A percentile compares a stretch with the other conserved stretches of the same genome.
These are phyloP conservation scores for Epichloe gansuensis DNA, from an alignment of 2,329 filamentous ascomycete species.

Conservation along the genomic window DNA sequence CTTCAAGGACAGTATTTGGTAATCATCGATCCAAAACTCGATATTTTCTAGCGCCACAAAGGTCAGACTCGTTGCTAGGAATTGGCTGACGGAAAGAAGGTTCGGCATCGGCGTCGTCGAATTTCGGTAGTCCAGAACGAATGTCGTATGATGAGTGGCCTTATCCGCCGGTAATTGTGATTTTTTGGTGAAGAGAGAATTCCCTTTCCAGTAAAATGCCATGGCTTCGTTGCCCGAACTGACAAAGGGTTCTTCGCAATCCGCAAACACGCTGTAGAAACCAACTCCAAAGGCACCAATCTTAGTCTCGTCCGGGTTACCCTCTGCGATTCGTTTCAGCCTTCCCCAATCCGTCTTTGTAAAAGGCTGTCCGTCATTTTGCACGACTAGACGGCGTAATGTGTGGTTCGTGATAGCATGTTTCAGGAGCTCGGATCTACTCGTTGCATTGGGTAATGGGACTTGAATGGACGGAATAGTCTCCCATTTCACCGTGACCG, in stretches of 20 bases:
- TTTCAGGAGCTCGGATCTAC: slow-evolving; percentile 60
- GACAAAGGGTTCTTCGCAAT: slow-evolving; percentile 95
- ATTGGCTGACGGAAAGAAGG: slow-evolving; percentile 76
- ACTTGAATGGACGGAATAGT: slow-evolving; percentile 71
- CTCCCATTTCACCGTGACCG: slow-evolving; percentile 84
- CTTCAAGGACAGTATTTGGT: slow-evolving; percentile 60
- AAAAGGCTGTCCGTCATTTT: slow-evolving; percentile 85
- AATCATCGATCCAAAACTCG: slow-evolving; percentile 84
- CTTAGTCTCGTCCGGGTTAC: slow-evolving; percentile 97
- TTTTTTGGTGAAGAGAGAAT: slow-evolving; percentile 85
- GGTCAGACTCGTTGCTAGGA: slow-evolving; percentile 85
- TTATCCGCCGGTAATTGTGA: slow-evolving; percentile 58
- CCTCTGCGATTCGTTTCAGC: slow-evolving; percentile 94
- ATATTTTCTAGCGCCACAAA: slow-evolving; percentile 84
- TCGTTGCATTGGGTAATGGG: slow-evolving; percentile 52
- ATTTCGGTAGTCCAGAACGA: slow-evolving; percentile 88
- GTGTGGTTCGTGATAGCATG: slow-evolving; percentile 80
- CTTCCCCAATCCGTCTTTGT: slow-evolving; percentile 84
- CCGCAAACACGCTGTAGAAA: slow-evolving; percentile 96
- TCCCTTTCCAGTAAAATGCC: slow-evolving; percentile 99
- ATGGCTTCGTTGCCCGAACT: slow-evolving; percentile 86
- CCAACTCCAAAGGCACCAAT: slow-evolving; percentile 97
- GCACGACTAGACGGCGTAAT: slow-evolving; percentile 72
- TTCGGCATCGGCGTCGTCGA: slow-evolving; percentile 76
- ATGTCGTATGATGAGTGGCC: slow-evolving; percentile 64